phyloP scores from a whole-genome alignment of 768 basidiomycete genomes.

The Suillus subaureus region DNA sequence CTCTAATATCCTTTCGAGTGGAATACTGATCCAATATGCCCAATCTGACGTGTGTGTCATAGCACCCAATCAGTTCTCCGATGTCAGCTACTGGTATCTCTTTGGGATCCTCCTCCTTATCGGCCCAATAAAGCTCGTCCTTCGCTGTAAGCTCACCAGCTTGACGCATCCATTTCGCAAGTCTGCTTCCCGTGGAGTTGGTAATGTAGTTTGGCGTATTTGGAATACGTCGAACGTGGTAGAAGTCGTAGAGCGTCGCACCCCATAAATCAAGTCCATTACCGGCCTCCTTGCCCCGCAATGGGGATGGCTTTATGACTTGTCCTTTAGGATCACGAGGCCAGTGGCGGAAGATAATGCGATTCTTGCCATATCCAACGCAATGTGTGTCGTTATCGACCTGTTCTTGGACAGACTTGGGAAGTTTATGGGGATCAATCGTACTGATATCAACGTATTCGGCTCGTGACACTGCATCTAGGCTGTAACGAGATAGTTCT shows the following conservation, averaged over 20 bases:
- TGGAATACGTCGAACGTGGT: constrained; percentile 12
- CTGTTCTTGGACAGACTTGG: constrained; percentile 6
- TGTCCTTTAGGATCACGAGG: constrained; percentile 26
- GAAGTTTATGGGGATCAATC: constrained; percentile 9
- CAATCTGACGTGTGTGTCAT: constrained; percentile 13
- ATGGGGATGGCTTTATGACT: neutral
- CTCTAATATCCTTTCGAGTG: constrained; percentile 4
- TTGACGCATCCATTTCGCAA: constrained; percentile 14
- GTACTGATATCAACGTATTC: neutral
- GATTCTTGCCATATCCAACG: constrained; percentile 12
- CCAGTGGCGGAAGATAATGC: constrained; percentile 26
- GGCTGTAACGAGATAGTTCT: neutral
- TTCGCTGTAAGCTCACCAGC: constrained; percentile 19
- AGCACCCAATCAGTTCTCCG: constrained; percentile 15
- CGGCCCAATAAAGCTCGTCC: constrained; percentile 25
- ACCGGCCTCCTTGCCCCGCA: constrained; percentile 20
- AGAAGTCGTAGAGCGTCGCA: constrained; percentile 32
- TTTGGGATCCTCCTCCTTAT: constrained; percentile 25
- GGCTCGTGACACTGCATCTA: neutral
- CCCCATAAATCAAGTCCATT: constrained; percentile 29
- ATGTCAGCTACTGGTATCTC: constrained; percentile 20
- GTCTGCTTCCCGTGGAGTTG: constrained; percentile 23
- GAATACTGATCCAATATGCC: neutral
- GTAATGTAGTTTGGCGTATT: constrained; percentile 7
- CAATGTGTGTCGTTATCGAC: neutral